Base-by-base conservation (phyloP, 352 stramenopile genomes). In the Pseudoperonospora humuli region DNA sequence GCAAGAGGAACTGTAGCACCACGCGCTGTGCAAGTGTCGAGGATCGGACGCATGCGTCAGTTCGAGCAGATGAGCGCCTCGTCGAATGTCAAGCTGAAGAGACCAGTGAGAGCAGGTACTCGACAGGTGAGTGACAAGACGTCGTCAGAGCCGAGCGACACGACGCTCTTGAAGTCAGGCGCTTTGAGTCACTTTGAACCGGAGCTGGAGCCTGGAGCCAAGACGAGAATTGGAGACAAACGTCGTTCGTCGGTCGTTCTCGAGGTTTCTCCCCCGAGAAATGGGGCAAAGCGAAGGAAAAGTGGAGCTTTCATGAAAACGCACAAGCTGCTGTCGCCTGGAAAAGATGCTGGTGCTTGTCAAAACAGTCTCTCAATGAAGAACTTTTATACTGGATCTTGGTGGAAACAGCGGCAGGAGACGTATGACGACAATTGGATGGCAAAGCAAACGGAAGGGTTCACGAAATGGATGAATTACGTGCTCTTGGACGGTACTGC, bases 381-480 rank as follows among this genome's bases (percentile, higher is more conserved):
- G 31, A 61, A 67, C 17, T 45, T 25, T 25, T 66, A 67, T 17
- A 25, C 35, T 1, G 76, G 73, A 1, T 85, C 73, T 2, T 88
- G 76, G 76, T 88, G 76, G 76, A 79, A 71, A 33, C 70, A 88
- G 29, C 69, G 74, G 7, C 74, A 84, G 35, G 67, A 64, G n/a
- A 36, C 69, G 2, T 80, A 75, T 26, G 77, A 93, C 32, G 79
- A 82, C 33, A 67, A 85, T 33, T 92, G 82, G 80, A 84, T 89
- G 59, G 42, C 61, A 3, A 87, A 87, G 28, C 82, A 93, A 48
- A 76, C 79, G 20, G 60, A 83, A 49, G 78, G 72, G 0, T 90
- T 92, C 35, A 87, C 71, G 7, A 88, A 86, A 42, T 93, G 82
- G 82, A 84, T 92, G 32, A 93, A 93, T 54, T 91, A 85, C 52